Conservation (phyloP, 1,139 yeast genomes). For the Blastobotrys malaysiensis region DNA sequence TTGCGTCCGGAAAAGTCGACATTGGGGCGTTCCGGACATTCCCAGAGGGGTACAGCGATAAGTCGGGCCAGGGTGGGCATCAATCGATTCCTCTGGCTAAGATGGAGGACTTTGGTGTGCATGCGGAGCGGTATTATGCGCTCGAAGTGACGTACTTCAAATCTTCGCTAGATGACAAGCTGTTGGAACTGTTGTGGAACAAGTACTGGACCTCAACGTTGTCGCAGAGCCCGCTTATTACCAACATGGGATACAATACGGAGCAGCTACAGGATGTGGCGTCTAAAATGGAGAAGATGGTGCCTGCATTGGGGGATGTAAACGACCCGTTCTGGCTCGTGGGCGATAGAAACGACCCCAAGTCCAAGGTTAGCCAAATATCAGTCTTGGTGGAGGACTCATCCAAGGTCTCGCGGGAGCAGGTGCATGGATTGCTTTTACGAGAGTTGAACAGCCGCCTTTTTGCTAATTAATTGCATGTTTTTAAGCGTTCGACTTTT, state of each 20-base stretch:
- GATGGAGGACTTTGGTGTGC: conserved; percentile 62
- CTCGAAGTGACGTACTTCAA: conserved; percentile 61
- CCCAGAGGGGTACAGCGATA: conserved; percentile 40
- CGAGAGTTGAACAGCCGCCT: conserved; percentile 26
- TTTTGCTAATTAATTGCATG: conserved; percentile 14
- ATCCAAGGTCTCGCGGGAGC: conserved; percentile 29
- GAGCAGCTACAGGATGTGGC: conserved; percentile 29
- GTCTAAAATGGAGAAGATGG: conserved; percentile 19
- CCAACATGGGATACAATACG: conserved; percentile 34
- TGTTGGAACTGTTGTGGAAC: conserved; percentile 45
- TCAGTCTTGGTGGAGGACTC: conserved; percentile 21
- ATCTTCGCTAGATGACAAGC: conserved; percentile 46
- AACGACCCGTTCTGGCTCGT: conserved; percentile 20
- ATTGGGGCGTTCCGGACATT: conserved; percentile 90
- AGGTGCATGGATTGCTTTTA: conserved; percentile 31
- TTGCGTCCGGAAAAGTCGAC: conserved; percentile 61
- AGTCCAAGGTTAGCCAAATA: conserved; percentile 4
- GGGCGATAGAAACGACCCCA: conserved; percentile 12
- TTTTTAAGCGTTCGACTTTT: too few species aligned
- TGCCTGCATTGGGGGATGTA: background rate
- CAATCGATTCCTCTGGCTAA: conserved; percentile 43
- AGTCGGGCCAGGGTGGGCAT: conserved; percentile 7
- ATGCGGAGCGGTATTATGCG: conserved; percentile 65
- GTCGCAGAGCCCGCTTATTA: conserved; percentile 29
- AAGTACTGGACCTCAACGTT: conserved; percentile 47